Evolutionary conservation across 345 rosid species (phyloP).

Genomic region (Excoecaria cochinchinensis): DNA sequence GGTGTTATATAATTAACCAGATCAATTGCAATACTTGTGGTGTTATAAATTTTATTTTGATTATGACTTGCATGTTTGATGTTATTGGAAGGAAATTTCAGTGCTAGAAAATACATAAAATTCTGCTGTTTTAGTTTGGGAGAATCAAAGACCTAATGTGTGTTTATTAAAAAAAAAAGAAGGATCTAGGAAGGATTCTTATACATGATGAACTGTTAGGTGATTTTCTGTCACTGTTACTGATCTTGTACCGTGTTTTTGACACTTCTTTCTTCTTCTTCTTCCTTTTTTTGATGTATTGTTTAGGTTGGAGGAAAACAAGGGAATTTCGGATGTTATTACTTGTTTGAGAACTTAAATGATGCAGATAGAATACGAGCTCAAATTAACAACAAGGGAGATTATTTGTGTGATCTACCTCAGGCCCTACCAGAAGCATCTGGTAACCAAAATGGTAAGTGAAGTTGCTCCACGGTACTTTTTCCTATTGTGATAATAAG

Average conservation of each 20-base stretch:
- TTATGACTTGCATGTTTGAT: background rate
- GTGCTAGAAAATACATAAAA: background rate
- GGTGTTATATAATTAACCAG: background rate
- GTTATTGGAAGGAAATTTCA: background rate
- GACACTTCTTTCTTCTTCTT: constrained; percentile 22
- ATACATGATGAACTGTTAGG: background rate
- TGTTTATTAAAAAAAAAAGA: background rate
- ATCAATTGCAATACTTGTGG: background rate
- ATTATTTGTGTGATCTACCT: constrained; percentile 40
- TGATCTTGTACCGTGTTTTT: constrained; percentile 9
- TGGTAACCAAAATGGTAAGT: constrained; percentile 55
- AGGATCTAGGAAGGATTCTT: background rate
- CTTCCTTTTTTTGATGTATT: background rate
- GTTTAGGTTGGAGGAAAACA: constrained; percentile 67
- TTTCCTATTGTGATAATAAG: background rate
- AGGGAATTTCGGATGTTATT: constrained; percentile 65
- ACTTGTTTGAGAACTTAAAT: constrained; percentile 63
- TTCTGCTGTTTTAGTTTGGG: background rate
- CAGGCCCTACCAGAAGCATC: constrained; percentile 66
- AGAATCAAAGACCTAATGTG: background rate
- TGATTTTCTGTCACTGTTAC: background rate
- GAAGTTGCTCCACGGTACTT: constrained; percentile 13
- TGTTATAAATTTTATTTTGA: background rate
- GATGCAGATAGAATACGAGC: constrained; percentile 34
- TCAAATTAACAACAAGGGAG: constrained; percentile 32